Evolutionary conservation across 2,329 filamentous ascomycete species (phyloP), one percentile per base, ranked within the genome.

Genomic region (Rutstroemia sp.): DNA sequence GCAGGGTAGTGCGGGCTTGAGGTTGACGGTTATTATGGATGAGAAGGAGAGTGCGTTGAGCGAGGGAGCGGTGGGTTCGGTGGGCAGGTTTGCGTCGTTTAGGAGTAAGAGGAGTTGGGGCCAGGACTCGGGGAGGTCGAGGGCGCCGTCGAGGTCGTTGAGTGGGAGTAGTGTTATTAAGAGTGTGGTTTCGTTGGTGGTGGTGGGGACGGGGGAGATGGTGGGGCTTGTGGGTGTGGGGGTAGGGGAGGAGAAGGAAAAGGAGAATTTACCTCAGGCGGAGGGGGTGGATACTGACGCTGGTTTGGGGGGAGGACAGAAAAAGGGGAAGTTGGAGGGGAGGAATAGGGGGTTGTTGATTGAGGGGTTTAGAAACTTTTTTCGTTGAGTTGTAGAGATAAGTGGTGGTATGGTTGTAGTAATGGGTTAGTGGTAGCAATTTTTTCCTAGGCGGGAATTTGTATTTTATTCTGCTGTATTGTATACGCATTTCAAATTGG

Each of bases 321-420:
- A 59, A 57, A 64, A 59, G 39, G 57, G 50, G 12, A 67, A 63
- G 49, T 58, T 38, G n/a, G 54, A 52, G 34, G 58, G 60, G 2
- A 63, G 59, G 42, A 62, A 60, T 42, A 64, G 61, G n/a, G 42
- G 48, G 14, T 61, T 63, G 30, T 54, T 67, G 39, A 52, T 61
- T 23, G 65, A 65, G 34, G 62, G 66, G 5, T 60, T 69, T 48
- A 61, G 65, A 19, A 69, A 61, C 50, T 59, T 68, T 44, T 69
- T 69, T 52, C 66, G 66, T 57, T 69, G 49, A 64, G 5, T 9
- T 6, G 7, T 18, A n/a, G 39, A 16, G 39, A 42, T 42, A 42
- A 6, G 39, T 7, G 9, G 39, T 7, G 39, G 18, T 16, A 42
- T 42, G 39, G 18, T 7, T 42, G 9, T n/a, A n/a, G n/a, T n/a